Base-by-base conservation (phyloP, 768 basidiomycete genomes). In the Sistotremastrum suecicum region DNA sequence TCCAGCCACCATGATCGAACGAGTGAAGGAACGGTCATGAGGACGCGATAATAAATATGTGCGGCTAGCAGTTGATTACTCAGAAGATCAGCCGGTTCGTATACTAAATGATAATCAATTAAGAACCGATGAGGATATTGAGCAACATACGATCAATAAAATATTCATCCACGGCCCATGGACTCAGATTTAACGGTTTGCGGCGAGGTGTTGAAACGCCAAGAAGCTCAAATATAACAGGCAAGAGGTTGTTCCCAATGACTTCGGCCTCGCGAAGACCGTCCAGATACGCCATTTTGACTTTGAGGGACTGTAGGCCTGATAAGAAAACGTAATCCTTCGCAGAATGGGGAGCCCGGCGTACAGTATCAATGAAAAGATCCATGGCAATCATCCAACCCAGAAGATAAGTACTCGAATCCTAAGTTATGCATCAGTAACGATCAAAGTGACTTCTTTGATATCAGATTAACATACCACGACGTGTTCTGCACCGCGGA, bases 341-440 rank as follows among this genome's bases (percentile, higher is more conserved):
- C 20, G 28, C 4, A 44, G 37, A 35, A 45, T 37, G 68, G 8
- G 12, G 33, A 32, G 28, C 11, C n/a, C 8, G 5, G 57, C 86
- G 51, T 58, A 92, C 91, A 6, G 88, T 83, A 58, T 86, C 78
- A 29, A 67, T 66, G 61, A 95, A 95, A 12, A 83, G 66, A 55
- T 91, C 87, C 50, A 95, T 81, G 1, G 80, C 58, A n/a, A 88
- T 64, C 80, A 92, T 85, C 91, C 90, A 95, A 2, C 72, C 75
- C 6, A 95, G 70, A n/a, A 95, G 63, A 50, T 76, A 74, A 3
- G 80, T 78, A 50, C 85, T 77, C 2, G 73, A 56, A 42, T 65
- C 68, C 69, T 60, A 51, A 47, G 52, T 56, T 49, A 42, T 40
- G 31, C 32, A 47, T 48, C 40, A 46, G 9, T 31, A 37, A 42